Evolutionary conservation across 345 rosid genomes (phyloP).

Genomic region (Corchorus capsularis): DNA sequence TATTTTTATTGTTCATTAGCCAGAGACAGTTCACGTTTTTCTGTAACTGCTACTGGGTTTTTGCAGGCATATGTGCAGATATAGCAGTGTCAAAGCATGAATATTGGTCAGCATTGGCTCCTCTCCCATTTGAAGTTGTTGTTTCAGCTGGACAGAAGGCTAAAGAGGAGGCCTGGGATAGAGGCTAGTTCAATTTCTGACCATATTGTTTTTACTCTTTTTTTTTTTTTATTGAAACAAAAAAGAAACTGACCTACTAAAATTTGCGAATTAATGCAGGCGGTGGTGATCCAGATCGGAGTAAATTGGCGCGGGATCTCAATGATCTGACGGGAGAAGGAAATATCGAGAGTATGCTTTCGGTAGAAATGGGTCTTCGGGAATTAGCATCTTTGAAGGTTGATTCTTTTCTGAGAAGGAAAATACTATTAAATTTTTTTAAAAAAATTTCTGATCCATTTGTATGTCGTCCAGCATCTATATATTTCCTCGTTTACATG

Average conservation of each 20-base stretch:
- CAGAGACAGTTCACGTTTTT: constrained; percentile 23
- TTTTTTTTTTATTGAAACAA: not conserved
- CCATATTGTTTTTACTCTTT: constrained; percentile 3
- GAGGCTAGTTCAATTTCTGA: constrained; percentile 51
- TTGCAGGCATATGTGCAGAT: constrained; percentile 77
- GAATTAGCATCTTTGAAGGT: constrained; percentile 95
- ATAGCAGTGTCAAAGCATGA: constrained; percentile 81
- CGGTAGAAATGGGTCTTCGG: constrained; percentile 96
- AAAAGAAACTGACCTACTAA: constrained; percentile 10
- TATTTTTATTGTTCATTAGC: constrained; percentile 9
- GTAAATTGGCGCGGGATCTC: constrained; percentile 55
- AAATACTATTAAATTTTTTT: not conserved
- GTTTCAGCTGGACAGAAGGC: constrained; percentile 97
- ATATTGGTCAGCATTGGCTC: constrained; percentile 93
- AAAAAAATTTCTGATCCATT: not conserved
- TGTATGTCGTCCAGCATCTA: not conserved
- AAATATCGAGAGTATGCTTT: constrained; percentile 97
- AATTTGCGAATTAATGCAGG: constrained; percentile 37
- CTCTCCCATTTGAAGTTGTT: constrained; percentile 96
- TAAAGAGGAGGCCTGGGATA: constrained; percentile 64
- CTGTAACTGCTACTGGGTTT: constrained; percentile 21
- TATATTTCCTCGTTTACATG: not conserved
- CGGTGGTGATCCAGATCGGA: constrained; percentile 51
- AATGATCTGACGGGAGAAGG: constrained; percentile 93
- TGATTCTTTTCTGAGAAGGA: not conserved